These are phyloP conservation scores for Ogataea methylovora DNA, from an alignment of 805 yeast genomes.

Conservation along the genomic window DNA sequence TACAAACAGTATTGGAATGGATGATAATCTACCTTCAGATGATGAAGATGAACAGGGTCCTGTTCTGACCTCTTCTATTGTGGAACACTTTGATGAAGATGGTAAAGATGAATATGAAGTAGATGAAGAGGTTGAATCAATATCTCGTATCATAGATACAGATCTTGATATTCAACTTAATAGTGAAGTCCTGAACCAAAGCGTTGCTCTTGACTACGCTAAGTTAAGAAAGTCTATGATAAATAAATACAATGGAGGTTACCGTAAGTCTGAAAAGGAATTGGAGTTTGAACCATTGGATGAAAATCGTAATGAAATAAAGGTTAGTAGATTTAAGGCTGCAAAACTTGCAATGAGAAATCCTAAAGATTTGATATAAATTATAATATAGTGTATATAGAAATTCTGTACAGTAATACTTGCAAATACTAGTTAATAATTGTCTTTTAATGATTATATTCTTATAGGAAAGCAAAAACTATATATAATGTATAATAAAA, in stretches of 20 bases:
- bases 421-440: too few relatives aligned
- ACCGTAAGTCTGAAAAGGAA: slow-evolving; percentile 37
- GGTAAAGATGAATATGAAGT: slow-evolving; percentile 23
- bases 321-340: slow-evolving; percentile 61
- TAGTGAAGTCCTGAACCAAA: slow-evolving; percentile 33
- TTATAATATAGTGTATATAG: too few relatives aligned
- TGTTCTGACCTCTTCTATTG: slow-evolving; percentile 33
- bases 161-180: slow-evolving; percentile 21
- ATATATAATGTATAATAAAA: too few relatives aligned
- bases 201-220: slow-evolving; percentile 50
- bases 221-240: slow-evolving; percentile 45
- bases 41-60: slow-evolving; percentile 31
- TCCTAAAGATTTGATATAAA: slow-evolving; percentile 1
- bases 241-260: slow-evolving; percentile 37
- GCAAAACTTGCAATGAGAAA: slow-evolving; percentile 27
- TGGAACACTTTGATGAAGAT: slow-evolving; percentile 29
- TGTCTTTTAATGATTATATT: too few relatives aligned
- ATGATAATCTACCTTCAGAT: slow-evolving; percentile 24
- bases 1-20: slow-evolving; percentile 5
- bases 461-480: too few relatives aligned
- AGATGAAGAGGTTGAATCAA: slow-evolving; percentile 8
- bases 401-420: too few relatives aligned
- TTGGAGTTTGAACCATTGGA: slow-evolving; percentile 63
- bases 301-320: slow-evolving; percentile 50
- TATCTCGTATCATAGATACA: slow-evolving; percentile 13